phyloP scores from a whole-genome alignment of 139 green algal genomes.

The Closterium sp. region DNA sequence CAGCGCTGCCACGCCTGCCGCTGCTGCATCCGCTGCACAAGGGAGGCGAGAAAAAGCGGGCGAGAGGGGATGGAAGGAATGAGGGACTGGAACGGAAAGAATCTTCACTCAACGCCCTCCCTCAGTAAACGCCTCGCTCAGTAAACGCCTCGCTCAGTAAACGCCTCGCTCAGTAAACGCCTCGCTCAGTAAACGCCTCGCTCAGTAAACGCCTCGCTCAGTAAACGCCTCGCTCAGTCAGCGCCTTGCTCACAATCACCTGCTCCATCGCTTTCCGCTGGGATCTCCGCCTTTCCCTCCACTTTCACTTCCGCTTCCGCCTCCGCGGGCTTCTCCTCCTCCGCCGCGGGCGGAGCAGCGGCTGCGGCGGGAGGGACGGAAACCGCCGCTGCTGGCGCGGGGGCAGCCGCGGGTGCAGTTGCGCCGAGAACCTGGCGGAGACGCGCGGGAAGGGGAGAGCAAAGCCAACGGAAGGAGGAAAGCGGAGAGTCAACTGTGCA shows the following conservation, averaged over 20 bases:
- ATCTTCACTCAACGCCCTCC: too few relatives aligned
- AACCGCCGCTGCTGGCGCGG: background rate
- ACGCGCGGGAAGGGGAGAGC: background rate
- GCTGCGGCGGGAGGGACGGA: background rate
- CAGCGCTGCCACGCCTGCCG: too few relatives aligned
- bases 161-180: too few relatives aligned
- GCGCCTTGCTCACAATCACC: background rate
- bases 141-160: too few relatives aligned
- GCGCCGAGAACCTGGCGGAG: background rate
- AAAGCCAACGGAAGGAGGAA: background rate
- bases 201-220: background rate
- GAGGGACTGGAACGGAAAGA: too few relatives aligned
- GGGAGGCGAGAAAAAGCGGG: background rate
- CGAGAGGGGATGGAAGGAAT: background rate
- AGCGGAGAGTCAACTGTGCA: background rate
- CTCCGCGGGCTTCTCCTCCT: slow-evolving; percentile 14
- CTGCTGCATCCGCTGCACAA: too few relatives aligned
- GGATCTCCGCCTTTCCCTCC: background rate
- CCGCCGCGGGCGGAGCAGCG: slow-evolving; percentile 30
- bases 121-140: too few relatives aligned
- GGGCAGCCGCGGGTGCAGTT: background rate
- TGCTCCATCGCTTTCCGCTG: background rate
- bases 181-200: too few relatives aligned
- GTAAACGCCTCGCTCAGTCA: background rate
- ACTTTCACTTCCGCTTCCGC: slow-evolving; percentile 1